These are phyloP conservation scores for Zopfia rhizophila DNA, from an alignment of 2,329 filamentous ascomycete genomes.

Conservation along the genomic window DNA sequence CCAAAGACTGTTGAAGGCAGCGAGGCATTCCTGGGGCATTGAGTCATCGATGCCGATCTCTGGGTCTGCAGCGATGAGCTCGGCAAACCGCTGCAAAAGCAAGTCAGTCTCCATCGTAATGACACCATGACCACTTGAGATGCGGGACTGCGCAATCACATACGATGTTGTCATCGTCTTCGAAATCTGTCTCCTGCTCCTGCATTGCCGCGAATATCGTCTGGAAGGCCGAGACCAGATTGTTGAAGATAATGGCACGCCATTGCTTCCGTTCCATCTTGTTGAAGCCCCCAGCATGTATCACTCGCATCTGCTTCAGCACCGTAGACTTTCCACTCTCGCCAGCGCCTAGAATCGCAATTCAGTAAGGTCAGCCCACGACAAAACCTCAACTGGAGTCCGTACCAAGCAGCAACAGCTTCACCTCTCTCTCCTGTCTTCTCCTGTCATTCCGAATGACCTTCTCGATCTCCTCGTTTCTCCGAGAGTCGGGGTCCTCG, in stretches of 20 bases:
- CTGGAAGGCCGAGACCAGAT: conserved; percentile 91
- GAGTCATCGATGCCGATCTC: conserved; percentile 86
- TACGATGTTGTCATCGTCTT: conserved; percentile 82
- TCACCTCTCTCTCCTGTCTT: conserved; percentile 85
- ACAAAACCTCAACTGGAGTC: conserved; percentile 24
- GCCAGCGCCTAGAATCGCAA: conserved; percentile 76
- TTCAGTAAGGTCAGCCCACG: conserved; percentile 42
- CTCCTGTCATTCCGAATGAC: conserved; percentile 88
- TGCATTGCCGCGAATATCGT: conserved; percentile 92
- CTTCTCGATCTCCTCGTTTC: conserved; percentile 82
- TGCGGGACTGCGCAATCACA: conserved; percentile 39
- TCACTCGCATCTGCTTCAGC: conserved; percentile 98
- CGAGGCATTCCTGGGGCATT: conserved; percentile 80
- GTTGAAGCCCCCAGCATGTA: conserved; percentile 92
- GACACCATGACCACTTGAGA: no score
- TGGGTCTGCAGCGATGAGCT: conserved; percentile 78
- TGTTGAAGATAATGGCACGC: conserved; percentile 95
- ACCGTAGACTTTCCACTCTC: conserved; percentile 97
- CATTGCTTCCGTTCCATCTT: conserved; percentile 91
- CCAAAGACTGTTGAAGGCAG: conserved; percentile 88
- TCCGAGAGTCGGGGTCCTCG: conserved; percentile 58
- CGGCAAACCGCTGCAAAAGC: conserved; percentile 74
- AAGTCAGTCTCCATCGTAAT: conserved; percentile 17
- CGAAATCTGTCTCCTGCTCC: conserved; percentile 82
- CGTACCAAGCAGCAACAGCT: conserved; percentile 90